Conservation (phyloP, 129 eudicot species). For the Ambrosia artemisiifolia region DNA sequence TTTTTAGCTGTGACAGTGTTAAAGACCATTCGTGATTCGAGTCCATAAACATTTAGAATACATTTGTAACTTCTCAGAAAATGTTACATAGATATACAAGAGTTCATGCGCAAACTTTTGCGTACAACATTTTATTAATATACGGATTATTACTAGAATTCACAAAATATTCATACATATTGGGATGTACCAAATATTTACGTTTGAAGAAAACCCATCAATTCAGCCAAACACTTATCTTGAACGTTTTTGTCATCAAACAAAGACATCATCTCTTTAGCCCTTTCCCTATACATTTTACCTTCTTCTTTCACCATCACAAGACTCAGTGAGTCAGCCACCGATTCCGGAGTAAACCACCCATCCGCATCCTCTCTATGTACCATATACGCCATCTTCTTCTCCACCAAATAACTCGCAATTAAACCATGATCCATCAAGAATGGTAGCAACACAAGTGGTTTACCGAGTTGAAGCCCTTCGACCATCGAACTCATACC, state of each 20-base stretch:
- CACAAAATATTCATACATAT: no score
- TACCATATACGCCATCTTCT: slow-evolving; percentile 11
- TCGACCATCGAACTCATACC: slow-evolving; percentile 26
- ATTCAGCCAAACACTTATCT: slow-evolving; percentile 14
- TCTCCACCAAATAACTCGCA: slow-evolving; percentile 31
- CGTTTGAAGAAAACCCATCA: slow-evolving; percentile 7
- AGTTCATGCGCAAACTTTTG: no score
- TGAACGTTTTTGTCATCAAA: background rate
- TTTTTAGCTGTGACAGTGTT: no score
- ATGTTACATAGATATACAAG: no score
- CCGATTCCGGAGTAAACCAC: slow-evolving; percentile 23
- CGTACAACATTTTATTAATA: no score
- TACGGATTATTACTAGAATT: no score
- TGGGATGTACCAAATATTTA: no score
- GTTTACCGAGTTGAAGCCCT: slow-evolving; percentile 16
- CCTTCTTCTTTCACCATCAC: slow-evolving; percentile 35
- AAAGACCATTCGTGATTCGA: no score
- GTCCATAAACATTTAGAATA: no score
- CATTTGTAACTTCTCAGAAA: no score
- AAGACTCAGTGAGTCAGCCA: slow-evolving; percentile 22
- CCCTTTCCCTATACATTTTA: slow-evolving; percentile 18
- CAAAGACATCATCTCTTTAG: slow-evolving; percentile 21
- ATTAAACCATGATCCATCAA: slow-evolving; percentile 18
- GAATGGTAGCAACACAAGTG: slow-evolving; percentile 15
- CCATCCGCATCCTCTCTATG: slow-evolving; percentile 29